Evolutionary conservation across 768 basidiomycete genomes (phyloP), one percentile per base, ranked within the genome.

Genomic region (Peribolospora kevripleyi): DNA sequence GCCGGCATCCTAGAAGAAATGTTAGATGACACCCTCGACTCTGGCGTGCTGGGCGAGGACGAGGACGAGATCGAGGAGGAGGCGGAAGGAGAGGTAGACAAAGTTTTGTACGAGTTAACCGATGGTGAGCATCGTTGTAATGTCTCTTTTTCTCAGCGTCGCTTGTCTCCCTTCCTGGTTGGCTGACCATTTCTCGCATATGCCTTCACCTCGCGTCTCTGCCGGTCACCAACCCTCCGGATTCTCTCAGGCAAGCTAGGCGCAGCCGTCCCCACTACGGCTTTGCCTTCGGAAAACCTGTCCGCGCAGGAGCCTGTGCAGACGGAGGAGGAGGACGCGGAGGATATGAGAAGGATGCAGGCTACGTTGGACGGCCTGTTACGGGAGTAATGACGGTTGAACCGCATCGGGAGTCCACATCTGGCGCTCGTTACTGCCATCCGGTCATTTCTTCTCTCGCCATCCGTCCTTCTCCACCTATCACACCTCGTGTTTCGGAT

Each of bases 1-100:
- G 87, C 88, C 42, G 93, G 93, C 2, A 84, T 98, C 58, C 79
- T 97, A 77, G 84, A 87, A 61, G 93, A 98, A 67, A 97, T 97
- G 93, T 70, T 98, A 53, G 87, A 88, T 57, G 90, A 93, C 62
- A 84, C 79, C 48, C 70, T 98, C 37, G 81, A 87, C 50, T 56
- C 61, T 7, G 72, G 87, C 67, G 55, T 60, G 48, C 61, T 61
- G 11, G 63, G 58, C 48, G 86, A 90, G 4, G 87, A 91, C 50
- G 90, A 93, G 48, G 88, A 91, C 59, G 91, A 90, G 61, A 67
- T 97, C 40, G 84, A 87, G 63, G 88, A 90, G 61, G 93, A 98
- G 68, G 93, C 93, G 4, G 88, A 95, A 62, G 85, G 78, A 8
- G 93, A 98, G 65, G 85, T 98, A 7, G 93, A 98, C 65, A 93